A percentile compares a stretch with the other conserved stretches of the same genome.
Conservation (phyloP, 2,329 filamentous ascomycete genomes). For the Stachybotrys elegans region DNA sequence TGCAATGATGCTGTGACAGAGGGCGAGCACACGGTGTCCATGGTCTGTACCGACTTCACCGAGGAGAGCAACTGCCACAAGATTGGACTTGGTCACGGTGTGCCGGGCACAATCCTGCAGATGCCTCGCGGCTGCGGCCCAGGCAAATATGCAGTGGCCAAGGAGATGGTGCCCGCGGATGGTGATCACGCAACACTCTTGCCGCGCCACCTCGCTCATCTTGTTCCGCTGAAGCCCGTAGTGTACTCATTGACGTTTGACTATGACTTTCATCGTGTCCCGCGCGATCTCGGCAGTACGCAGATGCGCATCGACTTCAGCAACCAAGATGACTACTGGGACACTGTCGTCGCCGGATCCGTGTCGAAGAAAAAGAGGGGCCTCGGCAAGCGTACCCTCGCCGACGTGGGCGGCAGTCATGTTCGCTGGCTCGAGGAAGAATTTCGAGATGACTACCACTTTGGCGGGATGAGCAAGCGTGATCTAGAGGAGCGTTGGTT, state of each 20-base stretch:
- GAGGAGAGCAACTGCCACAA: constrained; percentile 30
- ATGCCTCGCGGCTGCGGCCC: constrained; percentile 35
- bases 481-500: constrained; percentile 33
- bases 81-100: constrained; percentile 30
- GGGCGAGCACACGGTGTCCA: constrained; percentile 26
- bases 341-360: constrained; percentile 19
- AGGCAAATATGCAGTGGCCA: constrained; percentile 33
- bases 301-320: constrained; percentile 34
- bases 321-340: constrained; percentile 32
- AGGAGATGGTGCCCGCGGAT: constrained; percentile 14
- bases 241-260: constrained; percentile 34
- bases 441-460: constrained; percentile 27
- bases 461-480: constrained; percentile 14
- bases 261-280: constrained; percentile 30
- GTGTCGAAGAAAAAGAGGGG: constrained; percentile 4
- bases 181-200: neutral
- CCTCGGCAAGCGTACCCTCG: constrained; percentile 18
- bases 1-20: constrained; percentile 24
- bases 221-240: neutral
- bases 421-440: constrained; percentile 32
- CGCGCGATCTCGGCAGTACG: constrained; percentile 22
- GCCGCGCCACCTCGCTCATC: neutral
- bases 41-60: constrained; percentile 29
- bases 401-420: constrained; percentile 23
- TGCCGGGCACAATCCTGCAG: constrained; percentile 30